These are phyloP conservation scores for Fimicolochytrium jonesii DNA, from an alignment of 192 early-diverging fungal genomes.

Conservation along the genomic window DNA sequence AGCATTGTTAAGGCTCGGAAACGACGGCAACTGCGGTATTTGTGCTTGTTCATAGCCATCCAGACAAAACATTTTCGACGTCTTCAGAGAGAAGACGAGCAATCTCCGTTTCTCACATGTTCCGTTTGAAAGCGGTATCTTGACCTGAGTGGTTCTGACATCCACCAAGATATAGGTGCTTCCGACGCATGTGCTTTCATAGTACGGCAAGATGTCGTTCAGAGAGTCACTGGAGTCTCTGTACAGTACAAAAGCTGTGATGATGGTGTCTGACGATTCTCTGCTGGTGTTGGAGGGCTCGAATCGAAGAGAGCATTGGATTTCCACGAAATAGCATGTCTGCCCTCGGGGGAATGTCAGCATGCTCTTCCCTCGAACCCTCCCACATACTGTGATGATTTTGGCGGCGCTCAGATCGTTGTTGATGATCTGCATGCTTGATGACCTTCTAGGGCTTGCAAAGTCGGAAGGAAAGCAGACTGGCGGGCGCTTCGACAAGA, in stretches of 20 bases:
- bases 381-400: background rate
- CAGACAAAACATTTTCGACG: conserved; percentile 4
- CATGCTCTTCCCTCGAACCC: conserved; percentile 9
- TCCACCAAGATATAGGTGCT: conserved; percentile 1
- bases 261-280: background rate
- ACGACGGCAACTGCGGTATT: too few relatives aligned
- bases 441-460: too few relatives aligned
- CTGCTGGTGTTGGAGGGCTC: background rate
- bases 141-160: background rate
- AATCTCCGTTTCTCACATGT: background rate
- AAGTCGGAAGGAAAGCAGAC: too few relatives aligned
- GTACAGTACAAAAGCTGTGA: conserved; percentile 25
- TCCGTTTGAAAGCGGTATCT: background rate
- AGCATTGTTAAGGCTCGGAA: background rate
- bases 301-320: background rate
- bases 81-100: conserved; percentile 10
- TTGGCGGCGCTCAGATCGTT: too few relatives aligned
- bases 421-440: too few relatives aligned
- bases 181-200: conserved; percentile 11
- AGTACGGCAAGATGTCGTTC: conserved; percentile 21
- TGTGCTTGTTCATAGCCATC: background rate
- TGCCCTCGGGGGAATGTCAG: background rate
- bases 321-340: conserved; percentile 18
- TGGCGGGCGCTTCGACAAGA: too few relatives aligned
- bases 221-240: background rate